These are phyloP conservation scores for Stemphylium vesicarium DNA, from an alignment of 2,329 filamentous ascomycete genomes.

Conservation along the genomic window DNA sequence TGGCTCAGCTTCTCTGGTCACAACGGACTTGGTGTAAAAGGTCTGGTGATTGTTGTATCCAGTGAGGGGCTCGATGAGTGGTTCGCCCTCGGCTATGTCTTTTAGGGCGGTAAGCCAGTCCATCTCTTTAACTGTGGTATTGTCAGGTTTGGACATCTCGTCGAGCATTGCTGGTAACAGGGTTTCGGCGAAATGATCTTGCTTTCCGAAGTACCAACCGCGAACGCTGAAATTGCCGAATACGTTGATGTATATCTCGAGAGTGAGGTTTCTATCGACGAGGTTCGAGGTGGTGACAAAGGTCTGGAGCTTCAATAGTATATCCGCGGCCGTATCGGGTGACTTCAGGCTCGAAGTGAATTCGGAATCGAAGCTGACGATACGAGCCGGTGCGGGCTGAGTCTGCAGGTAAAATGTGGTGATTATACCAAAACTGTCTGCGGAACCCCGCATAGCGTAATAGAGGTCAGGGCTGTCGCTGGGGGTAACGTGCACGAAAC, in stretches of 20 bases:
- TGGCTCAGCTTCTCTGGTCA: slow-evolving; percentile 9
- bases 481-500: background rate
- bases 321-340: background rate
- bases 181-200: background rate
- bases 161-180: slow-evolving; percentile 4
- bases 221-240: slow-evolving; percentile 4
- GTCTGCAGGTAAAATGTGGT: slow-evolving; percentile 37
- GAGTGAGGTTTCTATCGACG: slow-evolving; percentile 4
- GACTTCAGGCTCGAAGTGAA: slow-evolving; percentile 4
- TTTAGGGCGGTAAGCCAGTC: slow-evolving; percentile 6
- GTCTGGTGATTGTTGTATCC: slow-evolving; percentile 10
- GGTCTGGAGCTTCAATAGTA: slow-evolving; percentile 5
- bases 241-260: slow-evolving; percentile 6
- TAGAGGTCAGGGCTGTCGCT: background rate
- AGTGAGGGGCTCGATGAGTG: slow-evolving; percentile 6
- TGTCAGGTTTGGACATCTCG: slow-evolving; percentile 1
- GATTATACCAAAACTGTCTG: slow-evolving; percentile 27
- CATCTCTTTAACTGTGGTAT: background rate
- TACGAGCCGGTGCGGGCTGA: slow-evolving; percentile 19
- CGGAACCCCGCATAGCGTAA: slow-evolving; percentile 2
- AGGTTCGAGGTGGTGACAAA: slow-evolving; percentile 1
- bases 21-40: slow-evolving; percentile 12
- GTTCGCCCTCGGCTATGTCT: slow-evolving; percentile 10
- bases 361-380: slow-evolving; percentile 1
- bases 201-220: slow-evolving; percentile 9